phyloP scores from a whole-genome alignment of 768 basidiomycete species.

The Xerocomellus chrysenteron region DNA sequence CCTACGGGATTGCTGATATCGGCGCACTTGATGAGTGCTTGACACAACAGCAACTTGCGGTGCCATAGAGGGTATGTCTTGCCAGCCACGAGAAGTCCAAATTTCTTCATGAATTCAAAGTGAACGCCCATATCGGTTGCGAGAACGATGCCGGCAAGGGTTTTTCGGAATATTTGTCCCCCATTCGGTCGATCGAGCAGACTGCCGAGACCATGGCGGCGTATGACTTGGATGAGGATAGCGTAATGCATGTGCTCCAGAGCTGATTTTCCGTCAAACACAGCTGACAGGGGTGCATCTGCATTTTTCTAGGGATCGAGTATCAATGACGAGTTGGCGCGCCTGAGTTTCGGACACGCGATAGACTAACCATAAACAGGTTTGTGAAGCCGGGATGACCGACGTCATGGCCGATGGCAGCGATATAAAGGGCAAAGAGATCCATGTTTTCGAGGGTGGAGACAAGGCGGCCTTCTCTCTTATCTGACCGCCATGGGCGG shows the following conservation, averaged over 20 bases:
- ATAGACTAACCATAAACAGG: slow-evolving; percentile 77
- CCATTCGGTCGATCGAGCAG: slow-evolving; percentile 57
- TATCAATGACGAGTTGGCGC: background rate
- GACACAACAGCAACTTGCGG: slow-evolving; percentile 74
- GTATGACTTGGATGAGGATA: slow-evolving; percentile 76
- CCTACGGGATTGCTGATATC: slow-evolving; percentile 98
- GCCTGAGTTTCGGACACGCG: background rate
- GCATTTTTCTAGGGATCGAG: slow-evolving; percentile 77
- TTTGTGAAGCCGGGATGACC: slow-evolving; percentile 96
- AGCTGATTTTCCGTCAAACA: slow-evolving; percentile 88
- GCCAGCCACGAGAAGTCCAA: slow-evolving; percentile 50
- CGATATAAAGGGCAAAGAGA: slow-evolving; percentile 81
- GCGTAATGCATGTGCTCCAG: slow-evolving; percentile 92
- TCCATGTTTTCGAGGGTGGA: slow-evolving; percentile 61
- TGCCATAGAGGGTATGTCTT: slow-evolving; percentile 38
- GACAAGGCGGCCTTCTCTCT: slow-evolving; percentile 35
- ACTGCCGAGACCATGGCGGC: slow-evolving; percentile 70
- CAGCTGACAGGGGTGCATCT: slow-evolving; percentile 78
- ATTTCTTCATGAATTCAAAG: slow-evolving; percentile 73
- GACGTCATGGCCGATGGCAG: slow-evolving; percentile 96
- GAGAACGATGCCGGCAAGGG: slow-evolving; percentile 79
- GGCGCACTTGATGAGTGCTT: slow-evolving; percentile 93
- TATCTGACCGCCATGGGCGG: slow-evolving; percentile 38
- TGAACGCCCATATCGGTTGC: slow-evolving; percentile 97
- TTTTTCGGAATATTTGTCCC: slow-evolving; percentile 58